Conservation (phyloP, 768 basidiomycete species). For the Lactarius trivialis region DNA sequence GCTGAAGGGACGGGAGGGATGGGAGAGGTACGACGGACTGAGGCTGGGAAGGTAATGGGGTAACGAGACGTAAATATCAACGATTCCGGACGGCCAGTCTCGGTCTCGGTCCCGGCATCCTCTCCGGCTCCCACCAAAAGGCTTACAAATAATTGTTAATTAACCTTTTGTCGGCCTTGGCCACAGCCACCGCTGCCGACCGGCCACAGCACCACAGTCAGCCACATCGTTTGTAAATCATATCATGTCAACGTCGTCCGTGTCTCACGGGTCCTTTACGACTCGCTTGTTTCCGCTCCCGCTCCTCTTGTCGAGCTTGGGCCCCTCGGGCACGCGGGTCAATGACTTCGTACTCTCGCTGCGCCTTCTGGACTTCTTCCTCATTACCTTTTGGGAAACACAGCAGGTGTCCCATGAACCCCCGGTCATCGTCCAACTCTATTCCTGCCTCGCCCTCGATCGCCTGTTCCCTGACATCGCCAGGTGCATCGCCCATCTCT, state of each 20-base stretch:
- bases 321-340: constrained; percentile 72
- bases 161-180: no score
- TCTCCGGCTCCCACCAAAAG: not conserved
- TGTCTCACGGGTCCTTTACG: constrained; percentile 10
- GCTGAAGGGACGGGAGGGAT: not conserved
- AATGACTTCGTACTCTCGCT: constrained; percentile 85
- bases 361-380: constrained; percentile 70
- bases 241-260: constrained; percentile 24
- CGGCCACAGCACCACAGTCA: not conserved
- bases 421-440: constrained; percentile 73
- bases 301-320: constrained; percentile 71
- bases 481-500: constrained; percentile 19
- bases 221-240: not conserved
- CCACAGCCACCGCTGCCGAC: not conserved
- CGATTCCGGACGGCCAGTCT: not conserved
- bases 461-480: constrained; percentile 22
- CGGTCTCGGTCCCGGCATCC: not conserved
- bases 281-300: constrained; percentile 47
- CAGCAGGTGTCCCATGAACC: constrained; percentile 66
- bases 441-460: constrained; percentile 45
- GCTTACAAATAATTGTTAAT: not conserved
- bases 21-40: not conserved
- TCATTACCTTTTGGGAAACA: constrained; percentile 74
- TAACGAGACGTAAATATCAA: not conserved
- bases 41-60: not conserved